Conservation (phyloP, 176 grass and related monocot species). For the Paspalum notatum region DNA sequence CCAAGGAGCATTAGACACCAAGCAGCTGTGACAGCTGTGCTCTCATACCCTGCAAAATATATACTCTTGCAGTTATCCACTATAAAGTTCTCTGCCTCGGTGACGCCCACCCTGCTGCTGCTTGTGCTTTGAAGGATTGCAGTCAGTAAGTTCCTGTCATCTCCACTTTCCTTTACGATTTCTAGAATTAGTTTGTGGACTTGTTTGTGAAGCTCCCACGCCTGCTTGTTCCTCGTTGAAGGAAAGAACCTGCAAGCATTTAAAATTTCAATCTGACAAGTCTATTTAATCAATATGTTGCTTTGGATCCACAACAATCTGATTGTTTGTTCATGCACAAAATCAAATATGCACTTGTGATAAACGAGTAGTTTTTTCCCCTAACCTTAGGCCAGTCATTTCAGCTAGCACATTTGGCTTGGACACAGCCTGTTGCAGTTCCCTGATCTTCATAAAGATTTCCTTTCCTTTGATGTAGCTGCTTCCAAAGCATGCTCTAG, state of each 20-base stretch:
- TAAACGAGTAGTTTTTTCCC: not conserved
- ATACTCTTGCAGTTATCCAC: constrained; percentile 99
- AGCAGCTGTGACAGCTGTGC: constrained; percentile 79
- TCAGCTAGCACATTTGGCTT: constrained; percentile 85
- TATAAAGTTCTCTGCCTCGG: constrained; percentile 73
- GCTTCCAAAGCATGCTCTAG: constrained; percentile 90
- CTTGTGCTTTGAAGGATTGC: constrained; percentile 76
- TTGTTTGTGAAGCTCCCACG: constrained; percentile 83
- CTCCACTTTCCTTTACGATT: constrained; percentile 62
- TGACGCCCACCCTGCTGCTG: constrained; percentile 40
- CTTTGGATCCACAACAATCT: not conserved
- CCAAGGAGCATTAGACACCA: constrained; percentile 95
- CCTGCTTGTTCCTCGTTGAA: constrained; percentile 60
- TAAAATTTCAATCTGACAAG: constrained; percentile 7
- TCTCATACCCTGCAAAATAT: constrained; percentile 95
- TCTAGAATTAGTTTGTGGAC: constrained; percentile 73
- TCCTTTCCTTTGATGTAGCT: constrained; percentile 88
- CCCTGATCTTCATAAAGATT: constrained; percentile 85
- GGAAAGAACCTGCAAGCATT: constrained; percentile 58
- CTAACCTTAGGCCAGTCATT: constrained; percentile 83
- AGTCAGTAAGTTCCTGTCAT: constrained; percentile 69
- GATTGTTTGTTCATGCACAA: not conserved
- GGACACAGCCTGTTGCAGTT: constrained; percentile 79
- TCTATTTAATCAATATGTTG: constrained; percentile 6
- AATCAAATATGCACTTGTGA: constrained; percentile 3